Conservation (phyloP, 148 eudicot species). For the Chenopodium album region DNA sequence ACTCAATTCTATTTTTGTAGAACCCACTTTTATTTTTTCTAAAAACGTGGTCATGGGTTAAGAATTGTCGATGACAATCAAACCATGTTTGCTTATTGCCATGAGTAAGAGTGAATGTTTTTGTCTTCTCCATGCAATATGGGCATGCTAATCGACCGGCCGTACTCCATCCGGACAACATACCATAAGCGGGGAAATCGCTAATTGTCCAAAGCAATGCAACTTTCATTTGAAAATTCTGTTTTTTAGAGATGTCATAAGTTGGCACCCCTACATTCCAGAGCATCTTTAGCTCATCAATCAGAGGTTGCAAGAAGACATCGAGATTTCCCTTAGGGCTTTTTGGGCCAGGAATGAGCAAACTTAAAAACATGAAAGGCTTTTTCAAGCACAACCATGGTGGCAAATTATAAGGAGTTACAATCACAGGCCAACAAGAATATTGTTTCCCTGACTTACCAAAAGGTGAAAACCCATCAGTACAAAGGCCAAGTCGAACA, state of each 20-base stretch:
- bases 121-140: slow-evolving; percentile 5
- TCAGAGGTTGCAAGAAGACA: background rate
- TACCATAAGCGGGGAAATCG: slow-evolving; percentile 7
- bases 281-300: background rate
- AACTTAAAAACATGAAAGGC: no score
- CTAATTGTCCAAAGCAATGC: slow-evolving; percentile 4
- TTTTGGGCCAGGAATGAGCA: background rate
- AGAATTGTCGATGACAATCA: background rate
- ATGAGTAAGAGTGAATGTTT: background rate
- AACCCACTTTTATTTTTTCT: background rate
- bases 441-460: background rate
- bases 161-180: background rate
- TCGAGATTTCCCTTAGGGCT: slow-evolving; percentile 8
- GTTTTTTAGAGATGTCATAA: background rate
- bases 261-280: no score
- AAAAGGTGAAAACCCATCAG: background rate
- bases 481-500: background rate
- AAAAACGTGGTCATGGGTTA: background rate
- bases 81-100: background rate
- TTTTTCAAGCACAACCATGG: no score
- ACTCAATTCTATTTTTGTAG: background rate
- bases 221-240: slow-evolving; percentile 4
- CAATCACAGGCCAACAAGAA: slow-evolving; percentile 7
- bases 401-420: background rate
- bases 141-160: background rate